Evolutionary conservation across 768 basidiomycete species (phyloP).

Genomic region (Lactarius tabidus): DNA sequence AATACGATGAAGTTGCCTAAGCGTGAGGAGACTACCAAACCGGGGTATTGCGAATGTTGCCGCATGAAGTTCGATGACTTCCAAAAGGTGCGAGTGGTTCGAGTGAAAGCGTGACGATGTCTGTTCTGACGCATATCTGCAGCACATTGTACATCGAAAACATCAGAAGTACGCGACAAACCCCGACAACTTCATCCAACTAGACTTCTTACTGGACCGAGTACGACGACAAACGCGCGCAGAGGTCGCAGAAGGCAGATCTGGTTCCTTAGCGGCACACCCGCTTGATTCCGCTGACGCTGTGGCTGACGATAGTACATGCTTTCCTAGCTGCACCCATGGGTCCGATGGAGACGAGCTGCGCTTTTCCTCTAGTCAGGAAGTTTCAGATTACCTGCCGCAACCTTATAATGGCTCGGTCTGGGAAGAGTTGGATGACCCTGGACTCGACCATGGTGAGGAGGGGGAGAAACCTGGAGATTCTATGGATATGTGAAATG

Average conservation of each 20-base stretch:
- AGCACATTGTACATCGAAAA: slow-evolving; percentile 72
- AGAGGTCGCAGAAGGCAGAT: slow-evolving; percentile 30
- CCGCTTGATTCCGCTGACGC: not conserved
- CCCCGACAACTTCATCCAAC: slow-evolving; percentile 67
- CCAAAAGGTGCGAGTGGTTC: slow-evolving; percentile 51
- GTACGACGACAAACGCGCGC: slow-evolving; percentile 47
- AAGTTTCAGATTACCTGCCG: slow-evolving; percentile 26
- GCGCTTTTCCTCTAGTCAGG: slow-evolving; percentile 20
- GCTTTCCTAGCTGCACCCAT: slow-evolving; percentile 1
- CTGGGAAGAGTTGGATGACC: slow-evolving; percentile 20
- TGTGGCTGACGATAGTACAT: not conserved
- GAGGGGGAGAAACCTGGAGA: slow-evolving; percentile 5
- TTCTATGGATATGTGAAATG: not conserved
- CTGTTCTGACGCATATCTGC: slow-evolving; percentile 12
- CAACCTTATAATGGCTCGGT: slow-evolving; percentile 14
- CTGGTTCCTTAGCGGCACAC: slow-evolving; percentile 10
- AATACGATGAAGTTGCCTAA: slow-evolving; percentile 71
- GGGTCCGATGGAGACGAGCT: not conserved
- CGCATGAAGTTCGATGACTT: slow-evolving; percentile 88
- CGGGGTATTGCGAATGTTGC: slow-evolving; percentile 98
- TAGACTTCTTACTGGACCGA: slow-evolving; percentile 70
- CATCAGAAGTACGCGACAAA: slow-evolving; percentile 83
- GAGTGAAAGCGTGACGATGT: not conserved
- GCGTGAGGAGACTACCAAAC: slow-evolving; percentile 83
- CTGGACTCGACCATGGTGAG: slow-evolving; percentile 3